phyloP scores from a whole-genome alignment of 2,329 filamentous ascomycete species.

The Ophiostoma pallidulum region DNA sequence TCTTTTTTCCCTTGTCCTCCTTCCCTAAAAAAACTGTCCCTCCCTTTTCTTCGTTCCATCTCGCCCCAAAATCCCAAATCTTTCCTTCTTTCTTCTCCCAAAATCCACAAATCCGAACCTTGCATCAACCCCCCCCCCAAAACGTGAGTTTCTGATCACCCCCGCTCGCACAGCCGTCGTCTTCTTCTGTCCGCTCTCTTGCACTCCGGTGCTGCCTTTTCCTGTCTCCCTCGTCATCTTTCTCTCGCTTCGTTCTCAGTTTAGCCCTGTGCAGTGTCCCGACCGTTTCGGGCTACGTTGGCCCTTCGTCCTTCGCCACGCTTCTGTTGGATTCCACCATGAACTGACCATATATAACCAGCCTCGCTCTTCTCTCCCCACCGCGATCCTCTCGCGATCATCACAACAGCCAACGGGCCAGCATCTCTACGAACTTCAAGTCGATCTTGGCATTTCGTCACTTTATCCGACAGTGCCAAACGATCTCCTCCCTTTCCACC shows the following conservation, averaged over 20 bases:
- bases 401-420: too few relatives aligned
- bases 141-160: constrained; percentile 1
- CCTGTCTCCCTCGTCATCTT: neutral
- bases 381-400: neutral
- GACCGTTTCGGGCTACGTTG: too few relatives aligned
- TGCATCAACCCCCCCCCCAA: neutral
- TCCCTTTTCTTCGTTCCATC: constrained; percentile 5
- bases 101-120: neutral
- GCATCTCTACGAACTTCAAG: too few relatives aligned
- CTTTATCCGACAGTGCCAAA: neutral
- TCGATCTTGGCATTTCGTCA: neutral
- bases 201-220: neutral
- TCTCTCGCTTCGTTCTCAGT: too few relatives aligned
- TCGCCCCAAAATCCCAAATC: constrained; percentile 8
- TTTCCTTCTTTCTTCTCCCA: constrained; percentile 5
- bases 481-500: neutral
- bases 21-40: constrained; percentile 7
- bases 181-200: too few relatives aligned
- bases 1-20: constrained; percentile 1
- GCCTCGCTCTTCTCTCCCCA: neutral
- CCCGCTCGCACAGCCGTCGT: neutral
- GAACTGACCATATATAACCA: constrained; percentile 10
- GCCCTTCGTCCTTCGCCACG: constrained; percentile 10
- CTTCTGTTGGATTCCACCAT: constrained; percentile 12
- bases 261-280: neutral